Percentiles rank a stretch among this genome's conserved stretches.
These are phyloP conservation scores for Ceratonia siliqua DNA, from an alignment of 306 rosid species.

Conservation along the genomic window DNA sequence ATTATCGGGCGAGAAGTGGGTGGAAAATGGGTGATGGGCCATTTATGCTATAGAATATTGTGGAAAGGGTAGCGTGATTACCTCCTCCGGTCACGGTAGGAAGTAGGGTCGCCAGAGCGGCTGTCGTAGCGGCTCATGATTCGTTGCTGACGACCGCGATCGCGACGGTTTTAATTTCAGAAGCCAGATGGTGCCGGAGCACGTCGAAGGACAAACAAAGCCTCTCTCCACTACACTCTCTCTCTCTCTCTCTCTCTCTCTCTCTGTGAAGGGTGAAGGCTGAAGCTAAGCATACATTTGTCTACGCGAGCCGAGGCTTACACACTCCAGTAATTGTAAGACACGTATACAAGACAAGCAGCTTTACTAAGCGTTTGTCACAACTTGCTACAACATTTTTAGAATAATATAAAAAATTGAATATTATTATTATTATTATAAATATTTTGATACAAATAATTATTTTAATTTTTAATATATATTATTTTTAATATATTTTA, in stretches of 20 bases:
- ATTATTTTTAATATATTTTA: too few relatives aligned
- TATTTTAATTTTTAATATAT: too few relatives aligned
- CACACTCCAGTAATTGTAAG: neutral
- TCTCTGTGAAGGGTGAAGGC: neutral
- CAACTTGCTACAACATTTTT: too few relatives aligned
- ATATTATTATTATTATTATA: too few relatives aligned
- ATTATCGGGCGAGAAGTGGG: neutral
- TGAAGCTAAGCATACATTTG: neutral
- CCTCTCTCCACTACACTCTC: neutral
- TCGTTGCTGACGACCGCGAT: neutral
- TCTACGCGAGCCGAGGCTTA: neutral
- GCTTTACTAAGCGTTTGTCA: too few relatives aligned
- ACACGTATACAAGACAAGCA: constrained; percentile 8
- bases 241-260: neutral
- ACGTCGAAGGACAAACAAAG: neutral
- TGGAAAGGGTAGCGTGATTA: constrained; percentile 23
- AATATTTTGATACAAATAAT: too few relatives aligned
- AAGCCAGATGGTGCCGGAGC: constrained; percentile 7
- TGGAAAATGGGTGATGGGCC: neutral
- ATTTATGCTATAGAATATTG: neutral
- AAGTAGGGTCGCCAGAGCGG: constrained; percentile 91
- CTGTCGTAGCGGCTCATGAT: constrained; percentile 94
- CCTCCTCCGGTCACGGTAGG: constrained; percentile 94
- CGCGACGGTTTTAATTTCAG: constrained; percentile 30
- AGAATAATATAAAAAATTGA: too few relatives aligned